Base-by-base conservation (phyloP, 305 asterid species). In the Fraxinus floribunda region DNA sequence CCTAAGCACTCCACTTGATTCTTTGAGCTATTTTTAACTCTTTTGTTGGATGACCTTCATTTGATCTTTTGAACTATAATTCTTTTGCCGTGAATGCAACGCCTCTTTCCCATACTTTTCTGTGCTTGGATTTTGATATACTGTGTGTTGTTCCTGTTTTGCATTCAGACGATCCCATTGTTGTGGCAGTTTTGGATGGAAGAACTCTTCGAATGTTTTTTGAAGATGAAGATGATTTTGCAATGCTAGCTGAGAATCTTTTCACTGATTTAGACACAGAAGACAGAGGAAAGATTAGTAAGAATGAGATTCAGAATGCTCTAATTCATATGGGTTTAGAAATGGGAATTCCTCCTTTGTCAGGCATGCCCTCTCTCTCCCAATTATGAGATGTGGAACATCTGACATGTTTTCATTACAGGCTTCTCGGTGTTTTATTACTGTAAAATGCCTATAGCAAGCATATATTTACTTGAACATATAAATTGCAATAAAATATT, bases 221-320 rank as follows among this genome's bases (percentile, higher is more conserved):
- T 88, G 94, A 91, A 70, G 94, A 91, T 86, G 94, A 91, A 87
- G 94, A 91, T 83, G 94, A 91, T 88, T 91, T 91, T 68, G 94
- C 94, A 10, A 89, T 91, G 91, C 85, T 91, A 73, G 91, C 94
- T 4, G 94, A 91, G 90, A 87, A 88, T 86, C 87, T 91, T 81
- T 91, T 91, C 86, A 91, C 92, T 71, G 91, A 89, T 68, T 82
- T 91, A 87, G 94, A 91, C 84, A 79, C 85, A 38, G 88, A 91
- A 82, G 92, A 89, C 64, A 87, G 49, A 75, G 94, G 94, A 66
- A 91, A 91, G 88, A 88, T 88, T 82, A 80, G 83, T 84, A 89
- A 88, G 88, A 85, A 79, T 83, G 90, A 89, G 86, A 87, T 91
- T 80, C 85, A 68, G 80, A 89, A 70, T 72, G 92, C 90, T 80